Percentiles rank a stretch among this genome's conserved stretches.
Conservation (phyloP, 148 eudicot species). For the Cornus controversa region DNA sequence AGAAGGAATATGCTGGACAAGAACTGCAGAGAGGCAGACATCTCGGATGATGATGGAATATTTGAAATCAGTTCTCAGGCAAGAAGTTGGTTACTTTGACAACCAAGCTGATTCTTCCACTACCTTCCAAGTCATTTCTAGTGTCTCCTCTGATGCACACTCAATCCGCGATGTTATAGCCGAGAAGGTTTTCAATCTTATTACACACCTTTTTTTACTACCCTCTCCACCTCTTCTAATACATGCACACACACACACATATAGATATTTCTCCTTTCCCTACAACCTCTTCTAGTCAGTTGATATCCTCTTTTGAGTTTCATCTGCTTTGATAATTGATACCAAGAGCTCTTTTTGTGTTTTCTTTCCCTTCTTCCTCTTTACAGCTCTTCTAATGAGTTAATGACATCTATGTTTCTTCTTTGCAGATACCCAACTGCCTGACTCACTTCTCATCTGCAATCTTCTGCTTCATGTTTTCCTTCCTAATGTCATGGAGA, state of each 20-base stretch:
- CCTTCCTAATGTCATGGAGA: slow-evolving; percentile 41
- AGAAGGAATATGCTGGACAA: slow-evolving; percentile 50
- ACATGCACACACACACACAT: no score
- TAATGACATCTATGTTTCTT: neutral
- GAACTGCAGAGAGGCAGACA: slow-evolving; percentile 49
- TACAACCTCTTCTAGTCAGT: no score
- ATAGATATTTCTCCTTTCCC: no score
- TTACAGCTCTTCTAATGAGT: neutral
- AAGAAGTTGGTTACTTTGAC: slow-evolving; percentile 43
- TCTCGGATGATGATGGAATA: slow-evolving; percentile 38
- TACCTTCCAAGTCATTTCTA: slow-evolving; percentile 32
- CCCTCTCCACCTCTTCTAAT: no score
- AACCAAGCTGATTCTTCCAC: slow-evolving; percentile 28
- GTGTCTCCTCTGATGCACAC: slow-evolving; percentile 38
- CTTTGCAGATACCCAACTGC: slow-evolving; percentile 38
- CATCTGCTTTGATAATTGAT: no score
- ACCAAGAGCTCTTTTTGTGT: neutral
- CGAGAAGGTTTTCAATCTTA: slow-evolving; percentile 28
- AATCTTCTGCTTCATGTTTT: slow-evolving; percentile 19
- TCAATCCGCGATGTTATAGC: slow-evolving; percentile 40
- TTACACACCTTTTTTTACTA: no score
- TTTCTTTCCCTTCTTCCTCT: neutral
- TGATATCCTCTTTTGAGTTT: no score
- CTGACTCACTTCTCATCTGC: slow-evolving; percentile 27
- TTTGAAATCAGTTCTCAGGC: slow-evolving; percentile 38